Evolutionary conservation across 345 rosid species (phyloP), one percentile per base, ranked within the genome.

Genomic region (Kernera saxatilis): DNA sequence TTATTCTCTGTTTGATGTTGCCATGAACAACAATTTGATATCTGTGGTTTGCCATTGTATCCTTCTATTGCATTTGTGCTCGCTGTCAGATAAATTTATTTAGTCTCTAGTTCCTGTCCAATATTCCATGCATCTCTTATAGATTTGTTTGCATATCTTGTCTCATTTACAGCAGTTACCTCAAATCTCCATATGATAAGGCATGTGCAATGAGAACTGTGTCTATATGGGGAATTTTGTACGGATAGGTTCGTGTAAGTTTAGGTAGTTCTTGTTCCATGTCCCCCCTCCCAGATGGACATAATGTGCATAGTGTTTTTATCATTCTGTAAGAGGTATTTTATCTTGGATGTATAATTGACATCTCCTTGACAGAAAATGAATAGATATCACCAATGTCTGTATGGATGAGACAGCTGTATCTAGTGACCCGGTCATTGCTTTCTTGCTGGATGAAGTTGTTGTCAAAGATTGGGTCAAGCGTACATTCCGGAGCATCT

Each of bases 381-480:
- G 43, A 56, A 83, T 80, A 95, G 99, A 95, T 85, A 83, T 95
- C 53, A 88, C 91, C 50, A 91, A 92, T 80, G 92, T 92, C 50
- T 92, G 98, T 75, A 90, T 95, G 98, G 98, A 95, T 70, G 99
- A 95, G 86, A 81, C 82, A 81, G 98, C 99, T 30, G 97, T 95
- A 64, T 95, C 99, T 53, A 95, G 97, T 59, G 97, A 95, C 80
- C 98, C 96, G 37, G 87, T 88, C 70, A 77, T 85, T 75, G 90
- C 99, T 30, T 90, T 88, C 94, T 83, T 92, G 96, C 77, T 95
- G 84, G 99, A 95, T 86, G 99, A 95, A 85, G 97, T 87, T 72
- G 98, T 90, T 64, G 87, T 95, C 72, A 95, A 95, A 86, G 97
- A 95, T 71, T 95, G 98, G 99, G 93, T 94, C 84, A 92, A 88